These are phyloP conservation scores for Aspergillus sp. DNA, from an alignment of 2,329 filamentous ascomycete species.

Conservation along the genomic window DNA sequence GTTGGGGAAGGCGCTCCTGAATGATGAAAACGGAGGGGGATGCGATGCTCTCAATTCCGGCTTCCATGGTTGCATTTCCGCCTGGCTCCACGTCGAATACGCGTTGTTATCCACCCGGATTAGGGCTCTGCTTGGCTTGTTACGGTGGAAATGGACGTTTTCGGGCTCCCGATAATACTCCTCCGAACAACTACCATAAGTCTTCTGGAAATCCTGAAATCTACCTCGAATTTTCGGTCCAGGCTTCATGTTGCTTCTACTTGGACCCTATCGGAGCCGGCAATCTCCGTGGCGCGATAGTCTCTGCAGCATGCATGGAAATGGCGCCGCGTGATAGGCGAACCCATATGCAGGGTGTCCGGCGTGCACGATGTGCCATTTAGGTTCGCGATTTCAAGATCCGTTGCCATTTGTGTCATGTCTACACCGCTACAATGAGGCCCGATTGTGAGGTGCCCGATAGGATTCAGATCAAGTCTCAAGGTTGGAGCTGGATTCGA, in stretches of 20 bases:
- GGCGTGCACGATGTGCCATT: background rate
- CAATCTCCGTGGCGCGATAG: background rate
- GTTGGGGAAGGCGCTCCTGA: too few relatives aligned
- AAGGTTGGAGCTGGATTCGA: background rate
- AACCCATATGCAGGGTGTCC: background rate
- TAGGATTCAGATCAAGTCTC: background rate
- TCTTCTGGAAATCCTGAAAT: background rate
- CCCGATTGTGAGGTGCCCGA: background rate
- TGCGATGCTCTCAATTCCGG: too few relatives aligned
- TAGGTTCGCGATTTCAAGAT: background rate
- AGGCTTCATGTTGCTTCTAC: background rate
- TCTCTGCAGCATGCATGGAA: background rate
- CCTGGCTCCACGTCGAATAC: too few relatives aligned
- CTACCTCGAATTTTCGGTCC: background rate
- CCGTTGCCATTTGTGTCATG: background rate
- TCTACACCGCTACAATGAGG: background rate
- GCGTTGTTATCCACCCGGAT: too few relatives aligned
- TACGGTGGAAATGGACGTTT: too few relatives aligned
- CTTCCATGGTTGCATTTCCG: too few relatives aligned
- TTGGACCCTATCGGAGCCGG: background rate
- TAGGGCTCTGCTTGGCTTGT: too few relatives aligned
- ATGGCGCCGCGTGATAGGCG: background rate
- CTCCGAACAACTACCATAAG: background rate
- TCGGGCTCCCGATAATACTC: too few relatives aligned
- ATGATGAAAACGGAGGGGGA: too few relatives aligned